These are phyloP conservation scores for Phialocephala sp. DNA, from an alignment of 2,329 filamentous ascomycete species.

Conservation along the genomic window DNA sequence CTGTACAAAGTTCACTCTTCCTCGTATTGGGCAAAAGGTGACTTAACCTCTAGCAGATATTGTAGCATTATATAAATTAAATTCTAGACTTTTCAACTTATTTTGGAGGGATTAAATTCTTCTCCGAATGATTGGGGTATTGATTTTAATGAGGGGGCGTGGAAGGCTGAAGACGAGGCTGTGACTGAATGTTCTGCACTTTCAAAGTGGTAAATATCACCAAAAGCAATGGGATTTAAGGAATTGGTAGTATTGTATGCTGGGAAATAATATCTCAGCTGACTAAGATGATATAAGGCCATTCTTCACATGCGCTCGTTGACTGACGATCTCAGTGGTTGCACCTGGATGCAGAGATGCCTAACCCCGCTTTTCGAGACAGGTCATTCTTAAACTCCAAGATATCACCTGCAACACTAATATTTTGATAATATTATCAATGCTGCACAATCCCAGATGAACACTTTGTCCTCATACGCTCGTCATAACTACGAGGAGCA, in stretches of 20 bases:
- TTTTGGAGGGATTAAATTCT: too few species aligned
- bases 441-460: conserved; percentile 1
- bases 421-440: conserved; percentile 10
- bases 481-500: conserved; percentile 14
- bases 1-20: too few species aligned
- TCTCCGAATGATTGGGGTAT: too few species aligned
- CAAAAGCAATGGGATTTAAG: neutral
- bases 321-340: conserved; percentile 12
- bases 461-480: neutral
- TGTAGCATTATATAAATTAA: too few species aligned
- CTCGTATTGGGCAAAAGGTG: too few species aligned
- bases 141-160: too few species aligned
- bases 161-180: too few species aligned
- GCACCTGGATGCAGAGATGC: conserved; percentile 19
- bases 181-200: too few species aligned
- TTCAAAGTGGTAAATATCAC: too few species aligned
- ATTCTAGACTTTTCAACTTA: too few species aligned
- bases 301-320: neutral
- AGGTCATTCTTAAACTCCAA: conserved; percentile 7
- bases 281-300: neutral
- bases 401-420: conserved; percentile 6
- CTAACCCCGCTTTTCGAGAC: conserved; percentile 12
- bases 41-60: too few species aligned
- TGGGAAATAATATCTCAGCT: neutral
- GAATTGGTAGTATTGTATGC: neutral